A percentile compares a stretch with the other conserved stretches of the same genome.
Conservation (phyloP, 306 rosid genomes). For the cucumber (Cucumis sativus) region Cucumber_9930_V3 NC_026661.2:943001-943500, state of each 20-base stretch:
- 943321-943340: not conserved
- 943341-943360: not conserved
- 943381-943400: not conserved
- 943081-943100: slow-evolving; percentile 13
- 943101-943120: slow-evolving; percentile 21
- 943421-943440: not conserved
- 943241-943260: slow-evolving; percentile 30
- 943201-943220: slow-evolving; percentile 19
- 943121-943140: slow-evolving; percentile 20
- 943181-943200: slow-evolving; percentile 21
- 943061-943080: slow-evolving; percentile 15
- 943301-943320: not conserved
- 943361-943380: not conserved
- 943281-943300: slow-evolving; percentile 50
- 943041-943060: slow-evolving; percentile 12
- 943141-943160: slow-evolving; percentile 13
- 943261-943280: slow-evolving; percentile 74
- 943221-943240: slow-evolving; percentile 14
- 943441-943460: not conserved
- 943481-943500: not conserved
- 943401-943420: slow-evolving; percentile 2
- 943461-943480: not conserved
- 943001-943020: slow-evolving; percentile 42
- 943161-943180: slow-evolving; percentile 18
- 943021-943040: slow-evolving; percentile 31